Conservation (phyloP, 106 monocot species). For the Narthecium ossifragum region DNA sequence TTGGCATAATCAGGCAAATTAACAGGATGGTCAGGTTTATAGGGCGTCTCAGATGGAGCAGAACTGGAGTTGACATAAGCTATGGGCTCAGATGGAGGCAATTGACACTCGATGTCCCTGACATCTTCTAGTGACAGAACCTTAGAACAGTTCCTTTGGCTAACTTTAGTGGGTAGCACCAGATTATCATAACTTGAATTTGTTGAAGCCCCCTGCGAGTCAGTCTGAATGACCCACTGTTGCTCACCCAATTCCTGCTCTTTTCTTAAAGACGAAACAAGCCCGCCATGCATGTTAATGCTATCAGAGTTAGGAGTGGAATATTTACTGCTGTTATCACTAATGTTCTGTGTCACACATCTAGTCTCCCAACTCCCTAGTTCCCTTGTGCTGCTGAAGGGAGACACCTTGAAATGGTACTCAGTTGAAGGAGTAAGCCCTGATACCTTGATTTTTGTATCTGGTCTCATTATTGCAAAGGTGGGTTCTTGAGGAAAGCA, state of each 20-base stretch:
- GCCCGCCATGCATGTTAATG: conserved; percentile 6
- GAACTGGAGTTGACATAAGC: conserved; percentile 46
- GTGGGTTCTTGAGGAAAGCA: conserved; percentile 44
- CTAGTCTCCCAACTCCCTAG: conserved; percentile 43
- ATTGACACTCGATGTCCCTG: conserved; percentile 22
- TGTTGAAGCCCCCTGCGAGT: conserved; percentile 69
- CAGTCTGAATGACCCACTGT: conserved; percentile 24
- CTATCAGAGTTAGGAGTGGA: conserved; percentile 24
- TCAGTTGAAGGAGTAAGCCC: conserved; percentile 53
- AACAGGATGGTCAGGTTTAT: conserved; percentile 29
- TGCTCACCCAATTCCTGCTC: conserved; percentile 17
- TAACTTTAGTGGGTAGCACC: conserved; percentile 8
- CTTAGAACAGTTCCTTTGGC: conserved; percentile 11
- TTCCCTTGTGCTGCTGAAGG: conserved; percentile 46
- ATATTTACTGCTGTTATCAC: conserved; percentile 18
- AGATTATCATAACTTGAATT: conserved; percentile 49
- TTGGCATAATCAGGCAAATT: conserved; percentile 25
- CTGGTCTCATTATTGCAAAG: conserved; percentile 35
- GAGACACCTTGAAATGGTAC: conserved; percentile 55
- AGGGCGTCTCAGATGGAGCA: conserved; percentile 31
- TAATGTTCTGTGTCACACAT: conserved; percentile 32
- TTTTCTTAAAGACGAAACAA: conserved; percentile 1
- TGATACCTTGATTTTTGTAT: conserved; percentile 40
- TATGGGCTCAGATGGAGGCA: conserved; percentile 17
- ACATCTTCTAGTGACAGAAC: conserved; percentile 15